phyloP scores from a whole-genome alignment of 2,329 filamentous ascomycete species.

The Emmonsiellopsis sp. region DNA sequence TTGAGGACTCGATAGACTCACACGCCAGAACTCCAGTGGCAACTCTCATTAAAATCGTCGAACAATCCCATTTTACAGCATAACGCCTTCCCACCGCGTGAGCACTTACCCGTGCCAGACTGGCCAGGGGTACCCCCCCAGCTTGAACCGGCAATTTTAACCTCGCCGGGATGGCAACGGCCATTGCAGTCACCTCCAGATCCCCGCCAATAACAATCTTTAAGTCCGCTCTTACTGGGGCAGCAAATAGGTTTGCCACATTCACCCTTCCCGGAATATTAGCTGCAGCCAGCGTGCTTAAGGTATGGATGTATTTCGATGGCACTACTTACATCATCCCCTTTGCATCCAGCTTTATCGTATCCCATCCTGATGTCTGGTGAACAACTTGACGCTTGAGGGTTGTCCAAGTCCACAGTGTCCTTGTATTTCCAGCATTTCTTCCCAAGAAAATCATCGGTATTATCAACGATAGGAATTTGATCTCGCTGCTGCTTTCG shows the following conservation, averaged over 20 bases:
- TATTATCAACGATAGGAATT: neutral
- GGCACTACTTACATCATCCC: conserved; percentile 4
- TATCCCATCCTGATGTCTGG: conserved; percentile 5
- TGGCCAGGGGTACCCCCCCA: neutral
- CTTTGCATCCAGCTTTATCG: conserved; percentile 3
- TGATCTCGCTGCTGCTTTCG: neutral
- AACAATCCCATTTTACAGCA: conserved; percentile 1
- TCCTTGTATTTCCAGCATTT: neutral
- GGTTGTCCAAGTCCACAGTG: neutral
- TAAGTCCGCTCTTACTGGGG: conserved; percentile 7
- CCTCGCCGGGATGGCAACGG: conserved; percentile 11
- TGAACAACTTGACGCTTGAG: neutral
- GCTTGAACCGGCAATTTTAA: neutral
- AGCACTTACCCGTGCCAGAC: neutral
- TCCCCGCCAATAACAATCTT: conserved; percentile 11
- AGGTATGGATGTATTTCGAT: neutral
- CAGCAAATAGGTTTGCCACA: conserved; percentile 11
- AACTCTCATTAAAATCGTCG: neutral
- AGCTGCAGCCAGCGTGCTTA: neutral
- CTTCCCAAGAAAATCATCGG: neutral
- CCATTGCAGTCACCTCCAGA: conserved; percentile 9
- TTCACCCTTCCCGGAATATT: conserved; percentile 1
- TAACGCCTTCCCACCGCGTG: neutral
- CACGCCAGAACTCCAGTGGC: neutral
- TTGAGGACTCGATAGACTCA: neutral